phyloP scores from a whole-genome alignment of 352 stramenopile genomes.

The Globisporangium okanoganense region DNA sequence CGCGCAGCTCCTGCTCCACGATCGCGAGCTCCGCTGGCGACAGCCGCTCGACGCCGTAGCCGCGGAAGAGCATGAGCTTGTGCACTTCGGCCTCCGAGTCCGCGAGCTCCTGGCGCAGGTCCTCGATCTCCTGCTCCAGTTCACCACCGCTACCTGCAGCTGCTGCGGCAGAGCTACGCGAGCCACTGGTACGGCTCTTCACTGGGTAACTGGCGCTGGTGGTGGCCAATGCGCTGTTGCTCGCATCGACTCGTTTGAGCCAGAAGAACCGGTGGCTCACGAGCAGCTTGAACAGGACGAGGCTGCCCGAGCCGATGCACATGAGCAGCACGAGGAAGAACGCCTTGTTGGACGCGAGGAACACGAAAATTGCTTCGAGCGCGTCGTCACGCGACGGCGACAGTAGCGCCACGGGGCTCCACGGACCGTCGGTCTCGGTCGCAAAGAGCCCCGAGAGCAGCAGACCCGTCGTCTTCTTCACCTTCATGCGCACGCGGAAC shows the following conservation, averaged over 20 bases:
- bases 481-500: constrained; percentile 59
- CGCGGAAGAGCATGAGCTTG: constrained; percentile 68
- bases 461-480: constrained; percentile 25
- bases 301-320: constrained; percentile 42
- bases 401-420: constrained; percentile 44
- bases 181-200: not conserved
- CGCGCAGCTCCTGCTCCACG: constrained; percentile 51
- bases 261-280: constrained; percentile 30
- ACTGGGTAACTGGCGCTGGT: not conserved
- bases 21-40: constrained; percentile 36
- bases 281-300: constrained; percentile 36
- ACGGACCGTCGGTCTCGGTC: constrained; percentile 49
- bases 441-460: constrained; percentile 48
- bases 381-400: constrained; percentile 43
- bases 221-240: not conserved
- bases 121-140: constrained; percentile 53
- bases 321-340: constrained; percentile 39
- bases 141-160: constrained; percentile 12
- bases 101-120: constrained; percentile 70
- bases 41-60: constrained; percentile 68
- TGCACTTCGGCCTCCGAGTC: constrained; percentile 75
- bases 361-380: constrained; percentile 45
- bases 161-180: not conserved
- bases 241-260: constrained; percentile 4
- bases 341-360: constrained; percentile 44